Conservation (phyloP, 2,329 filamentous ascomycete species). For the Mycogone perniciosa region DNA sequence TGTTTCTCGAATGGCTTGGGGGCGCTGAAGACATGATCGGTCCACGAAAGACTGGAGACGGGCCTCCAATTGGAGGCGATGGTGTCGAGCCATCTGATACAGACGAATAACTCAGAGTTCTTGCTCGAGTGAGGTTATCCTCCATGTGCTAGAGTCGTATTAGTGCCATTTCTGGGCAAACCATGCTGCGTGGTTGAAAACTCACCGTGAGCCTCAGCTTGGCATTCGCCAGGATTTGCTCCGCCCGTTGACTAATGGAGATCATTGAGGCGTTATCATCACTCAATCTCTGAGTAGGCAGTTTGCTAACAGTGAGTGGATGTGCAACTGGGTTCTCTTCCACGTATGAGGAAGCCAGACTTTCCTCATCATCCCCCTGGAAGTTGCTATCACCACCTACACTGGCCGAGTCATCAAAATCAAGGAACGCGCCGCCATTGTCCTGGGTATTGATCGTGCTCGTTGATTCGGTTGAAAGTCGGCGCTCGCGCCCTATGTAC, state of each 20-base stretch:
- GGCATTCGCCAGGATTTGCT: slow-evolving; percentile 86
- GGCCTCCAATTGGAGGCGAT: slow-evolving; percentile 39
- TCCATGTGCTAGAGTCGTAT: slow-evolving; percentile 69
- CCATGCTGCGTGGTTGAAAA: not conserved
- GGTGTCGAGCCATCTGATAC: slow-evolving; percentile 47
- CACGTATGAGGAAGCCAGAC: slow-evolving; percentile 51
- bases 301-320: slow-evolving; percentile 9
- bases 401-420: slow-evolving; percentile 57
- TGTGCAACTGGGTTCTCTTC: slow-evolving; percentile 35
- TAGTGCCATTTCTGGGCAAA: not conserved
- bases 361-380: slow-evolving; percentile 62
- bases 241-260: slow-evolving; percentile 73
- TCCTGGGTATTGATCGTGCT: slow-evolving; percentile 51
- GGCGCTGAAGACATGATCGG: slow-evolving; percentile 13
- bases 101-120: slow-evolving; percentile 49
- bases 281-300: slow-evolving; percentile 14
- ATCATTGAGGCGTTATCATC: slow-evolving; percentile 64
- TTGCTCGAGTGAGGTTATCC: slow-evolving; percentile 75
- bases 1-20: slow-evolving; percentile 24
- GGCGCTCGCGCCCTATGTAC: slow-evolving; percentile 40
- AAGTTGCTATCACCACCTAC: slow-evolving; percentile 58
- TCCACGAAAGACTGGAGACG: slow-evolving; percentile 20
- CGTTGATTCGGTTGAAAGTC: slow-evolving; percentile 52
- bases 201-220: slow-evolving; percentile 82
- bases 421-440: slow-evolving; percentile 46